Evolutionary conservation across 2,329 filamentous ascomycete species (phyloP), one percentile per base, ranked within the genome.

Genomic region (Zymoseptoria crescenta): DNA sequence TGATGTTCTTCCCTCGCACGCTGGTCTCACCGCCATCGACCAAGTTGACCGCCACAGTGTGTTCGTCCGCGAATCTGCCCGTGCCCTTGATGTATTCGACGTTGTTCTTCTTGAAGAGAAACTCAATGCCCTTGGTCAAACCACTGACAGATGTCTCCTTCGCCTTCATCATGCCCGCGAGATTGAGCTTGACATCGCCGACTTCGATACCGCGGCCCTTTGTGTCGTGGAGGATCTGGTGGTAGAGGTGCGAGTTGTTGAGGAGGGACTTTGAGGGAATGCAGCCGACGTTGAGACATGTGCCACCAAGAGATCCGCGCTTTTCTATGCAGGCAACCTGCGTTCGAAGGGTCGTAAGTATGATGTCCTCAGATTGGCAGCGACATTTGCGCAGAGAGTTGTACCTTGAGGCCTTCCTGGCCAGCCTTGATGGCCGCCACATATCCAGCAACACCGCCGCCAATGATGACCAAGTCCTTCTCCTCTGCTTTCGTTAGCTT

Each of bases 231-330:
- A 95, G 85, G 73, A 96, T 88, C 79, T 92, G 88, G 81, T 97
- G 93, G 83, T 97, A 97, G 62, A 99, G 84, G 77, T 96, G 91
- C 70, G 94, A 96, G 83, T 97, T 99, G 87, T 97, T 99, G 76
- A 99, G 89, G 69, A 99, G 90, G 64, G 94, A 96, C 80, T 99
- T 99, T 67, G 94, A 99, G 67, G 94, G 94, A 74, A 99, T 99
- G 80, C 94, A 99, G 79, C 94, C 94, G 73, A 99, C 94, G 76
- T 99, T 99, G 72, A 99, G 81, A 82, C 94, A 99, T 72, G 94
- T 99, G 75, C 94, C 94, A 72, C 94, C 94, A 70, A 99, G 87
- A 62, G 85, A 83, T 68, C 94, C 94, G 74, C 94, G 91, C 84
- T 99, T 99, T 81, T 99, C 94, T 80, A 99, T 95, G 79, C 94